Evolutionary conservation across 2,329 filamentous ascomycete species (phyloP), one percentile per base, ranked within the genome.

Genomic region (Ceratocystis diversiconidia): DNA sequence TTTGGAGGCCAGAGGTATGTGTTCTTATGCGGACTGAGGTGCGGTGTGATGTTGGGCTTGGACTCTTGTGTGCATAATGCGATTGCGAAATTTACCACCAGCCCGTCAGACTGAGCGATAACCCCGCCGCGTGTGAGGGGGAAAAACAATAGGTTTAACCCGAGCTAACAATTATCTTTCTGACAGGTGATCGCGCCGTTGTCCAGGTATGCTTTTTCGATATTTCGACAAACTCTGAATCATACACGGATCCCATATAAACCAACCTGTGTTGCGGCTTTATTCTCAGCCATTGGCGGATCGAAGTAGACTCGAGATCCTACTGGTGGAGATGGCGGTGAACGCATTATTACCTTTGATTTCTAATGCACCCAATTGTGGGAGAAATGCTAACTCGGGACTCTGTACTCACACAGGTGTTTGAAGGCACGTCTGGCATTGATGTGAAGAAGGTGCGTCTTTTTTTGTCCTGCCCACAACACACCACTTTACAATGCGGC

Each of bases 341-440:
- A 52, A 12, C 1, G 25, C 25, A 52, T 28, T 6, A 10, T 52
- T 6, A 22, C 22, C 36, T 41, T 12, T 17, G 25, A 15, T 25
- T 52, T 52, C 19, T 15, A 28, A 52, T 52, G 8, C 22, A 52
- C 22, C 15, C 6, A 22, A 15, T 15, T 5, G 22, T 25, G 25
- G 19, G 48, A 15, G 19, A 28, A 46, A 28, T 30, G 28, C 22
- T 64, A 57, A 62, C 28, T 46, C 44, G 41, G 44, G 43, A 28
- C 48, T 12, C 17, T 55, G 60, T 65, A 57, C 28, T 59, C 41
- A n/a, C 64, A 69, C 78, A 95, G 88, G 92, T 97, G 71, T 99
- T 99, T 75, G 94, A 99, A 79, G 94, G 94, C 72, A 99, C 94
- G 69, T 79, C 92, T 60, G 94, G 94, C 74, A 94, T 99, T 75